These are phyloP conservation scores for Chalara sp. DNA, from an alignment of 2,329 filamentous ascomycete species.

Conservation along the genomic window DNA sequence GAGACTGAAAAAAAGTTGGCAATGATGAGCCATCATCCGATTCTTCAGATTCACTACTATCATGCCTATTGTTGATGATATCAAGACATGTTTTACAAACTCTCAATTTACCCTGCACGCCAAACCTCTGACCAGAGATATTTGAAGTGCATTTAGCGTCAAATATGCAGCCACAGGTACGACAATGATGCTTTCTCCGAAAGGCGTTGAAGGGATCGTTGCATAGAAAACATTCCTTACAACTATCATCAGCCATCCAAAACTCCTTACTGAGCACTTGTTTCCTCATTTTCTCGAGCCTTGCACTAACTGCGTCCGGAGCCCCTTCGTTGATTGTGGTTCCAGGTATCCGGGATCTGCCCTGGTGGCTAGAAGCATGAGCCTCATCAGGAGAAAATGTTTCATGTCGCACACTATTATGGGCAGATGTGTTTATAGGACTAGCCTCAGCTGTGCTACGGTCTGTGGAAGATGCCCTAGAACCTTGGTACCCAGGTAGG, in stretches of 20 bases:
- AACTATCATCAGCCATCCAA: conserved; percentile 99
- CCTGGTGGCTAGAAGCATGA: conserved; percentile 34
- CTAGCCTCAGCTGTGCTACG: conserved; percentile 50
- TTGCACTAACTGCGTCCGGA: conserved; percentile 52
- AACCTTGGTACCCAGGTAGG: conserved; percentile 38
- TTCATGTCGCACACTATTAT: conserved; percentile 50
- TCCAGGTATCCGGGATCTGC: conserved; percentile 44
- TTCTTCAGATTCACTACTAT: conserved; percentile 81
- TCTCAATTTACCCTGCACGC: conserved; percentile 73
- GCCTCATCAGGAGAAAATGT: conserved; percentile 42
- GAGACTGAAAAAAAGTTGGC: conserved; percentile 52
- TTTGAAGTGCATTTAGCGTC: conserved; percentile 92
- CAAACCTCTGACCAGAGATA: conserved; percentile 83
- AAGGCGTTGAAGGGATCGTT: conserved; percentile 89
- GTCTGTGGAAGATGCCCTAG: conserved; percentile 53
- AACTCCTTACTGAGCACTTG: conserved; percentile 92
- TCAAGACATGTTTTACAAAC: conserved; percentile 90
- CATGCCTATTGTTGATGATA: conserved; percentile 84
- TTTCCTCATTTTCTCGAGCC: conserved; percentile 67
- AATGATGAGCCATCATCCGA: conserved; percentile 72
- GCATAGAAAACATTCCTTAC: conserved; percentile 93
- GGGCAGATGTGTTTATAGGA: conserved; percentile 50
- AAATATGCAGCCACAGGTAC: conserved; percentile 96
- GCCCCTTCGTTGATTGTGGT: conserved; percentile 50
- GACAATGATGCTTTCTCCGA: conserved; percentile 91